Base-by-base conservation (phyloP, 208 protist species). In the Trypanosoma lewisi region DNA sequence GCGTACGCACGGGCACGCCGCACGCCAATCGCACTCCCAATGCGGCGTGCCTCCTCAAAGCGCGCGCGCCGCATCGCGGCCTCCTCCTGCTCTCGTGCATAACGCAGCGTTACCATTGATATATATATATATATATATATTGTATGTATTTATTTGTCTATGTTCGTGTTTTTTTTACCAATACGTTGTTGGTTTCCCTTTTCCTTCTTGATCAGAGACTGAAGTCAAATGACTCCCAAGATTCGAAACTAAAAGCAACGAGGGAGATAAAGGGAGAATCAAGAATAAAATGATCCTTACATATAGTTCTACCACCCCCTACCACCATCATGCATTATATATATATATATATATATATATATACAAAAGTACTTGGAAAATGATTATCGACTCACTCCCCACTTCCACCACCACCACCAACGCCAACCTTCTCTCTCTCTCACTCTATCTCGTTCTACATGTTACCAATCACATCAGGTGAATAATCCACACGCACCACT, bases 81-180 rank as follows among this genome's bases (percentile, higher is more conserved):
- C 54, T 87, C 80, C 8, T 67, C 62, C 47, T 86, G 77, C 70
- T 87, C 69, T 12, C 70, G 64, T 49, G 63, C 54, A n/a, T 83
- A 82, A 31, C 79, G 57, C 14, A 91, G 30, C n/a, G 67, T 75
- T 17, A 91, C 85, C 84, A 91, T 90, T 45, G 16, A 63, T 27
- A 41, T 54, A 16, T 60, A 25, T 47, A 47, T 60, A 25, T 0
- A 47, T 48, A 45, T 28, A 47, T 25, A 47, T 47, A 47, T n/a
- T 5, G 25, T 47, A 11, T 49, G 16, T 60, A 25, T 47, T 2
- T 60, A 17, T 49, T 16, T 60, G 21, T 21, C 19, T 49, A 1
- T 60, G 19, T 39, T 12, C 51, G 27, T 33, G 21, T 21, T 25
- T 45, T 48, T 0, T 47, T n/a, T 23, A 47, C 23, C 23, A 4